A percentile compares a stretch with the other conserved stretches of the same genome.
phyloP scores from a whole-genome alignment of 495 filamentous ascomycete species.

The Venustampulla echinocandica region DNA sequence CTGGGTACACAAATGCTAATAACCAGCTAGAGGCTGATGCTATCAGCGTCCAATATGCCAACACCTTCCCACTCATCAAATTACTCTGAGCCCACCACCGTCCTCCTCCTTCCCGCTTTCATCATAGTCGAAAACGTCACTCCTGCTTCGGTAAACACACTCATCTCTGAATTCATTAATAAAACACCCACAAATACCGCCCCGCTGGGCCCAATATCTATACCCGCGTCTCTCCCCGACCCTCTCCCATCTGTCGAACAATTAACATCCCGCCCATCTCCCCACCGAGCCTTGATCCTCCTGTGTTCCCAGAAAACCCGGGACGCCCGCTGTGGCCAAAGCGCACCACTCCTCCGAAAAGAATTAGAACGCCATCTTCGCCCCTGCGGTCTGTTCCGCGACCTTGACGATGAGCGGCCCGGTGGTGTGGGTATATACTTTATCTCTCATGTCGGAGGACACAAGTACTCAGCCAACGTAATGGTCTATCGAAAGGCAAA shows the following conservation, averaged over 20 bases:
- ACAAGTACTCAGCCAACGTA: conserved; percentile 89
- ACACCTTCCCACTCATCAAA: conserved; percentile 51
- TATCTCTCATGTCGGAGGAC: conserved; percentile 89
- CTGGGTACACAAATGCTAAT: no score
- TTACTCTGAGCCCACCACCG: conserved; percentile 60
- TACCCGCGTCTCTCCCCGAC: conserved; percentile 23
- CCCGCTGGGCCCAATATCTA: conserved; percentile 41
- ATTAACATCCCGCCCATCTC: conserved; percentile 60
- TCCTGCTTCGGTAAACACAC: conserved; percentile 58
- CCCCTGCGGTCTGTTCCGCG: conserved; percentile 73
- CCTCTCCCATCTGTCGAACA: conserved; percentile 33
- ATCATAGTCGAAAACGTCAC: conserved; percentile 79
- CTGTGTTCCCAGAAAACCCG: conserved; percentile 89
- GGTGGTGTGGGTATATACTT: conserved; percentile 94
- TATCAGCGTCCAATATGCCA: conserved; percentile 90
- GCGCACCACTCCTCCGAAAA: conserved; percentile 72
- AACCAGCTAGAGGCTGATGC: conserved; percentile 61
- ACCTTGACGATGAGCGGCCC: conserved; percentile 74
- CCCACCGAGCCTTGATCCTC: conserved; percentile 79
- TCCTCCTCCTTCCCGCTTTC: conserved; percentile 84
- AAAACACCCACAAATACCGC: conserved; percentile 64
- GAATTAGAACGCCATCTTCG: conserved; percentile 89
- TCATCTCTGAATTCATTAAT: conserved; percentile 67
- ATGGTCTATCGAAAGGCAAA: conserved; percentile 73
- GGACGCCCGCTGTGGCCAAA: conserved; percentile 91